Base-by-base conservation (phyloP, 176 grass and related monocot species). In the Thinopyrum elongatum region DNA sequence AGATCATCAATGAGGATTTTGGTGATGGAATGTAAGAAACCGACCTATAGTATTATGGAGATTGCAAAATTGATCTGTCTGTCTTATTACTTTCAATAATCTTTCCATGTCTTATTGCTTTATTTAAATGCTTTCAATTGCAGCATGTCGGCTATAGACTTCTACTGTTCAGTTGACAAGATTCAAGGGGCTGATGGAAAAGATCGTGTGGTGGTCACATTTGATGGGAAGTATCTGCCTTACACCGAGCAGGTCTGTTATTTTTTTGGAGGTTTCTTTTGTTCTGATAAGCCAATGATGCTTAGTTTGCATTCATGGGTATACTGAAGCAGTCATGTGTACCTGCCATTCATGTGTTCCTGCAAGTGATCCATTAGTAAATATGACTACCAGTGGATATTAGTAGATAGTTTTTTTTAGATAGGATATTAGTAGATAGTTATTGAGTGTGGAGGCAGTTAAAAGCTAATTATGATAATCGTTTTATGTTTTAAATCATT, bases 1-100 rank as follows among this genome's bases (percentile, higher is more conserved):
- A 98, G 79, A 95, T 98, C 49, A 92, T 98, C 71, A 98, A 98
- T 47, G 96, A 98, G 79, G 96, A 98, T 4, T 98, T 98, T 72
- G 96, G 93, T 61, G 96, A 98, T 84, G 96, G 96, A 86, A 98
- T 98, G 93, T 98, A 98, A 92, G 96, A 77, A 1, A 76, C 41
- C 19, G 31, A 53, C 6, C 36, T 66, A 34, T 86, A 55, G 16
- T 30, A 55, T 31, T 76, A 53, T 31, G 8, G 28, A 29, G 27
- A 53, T 76, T 53, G 2, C 46, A 55, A 30, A 31, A 21, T 31
- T 51, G 26, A 8, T 2, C 8, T 76, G 10, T 2, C 7, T 76
- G 26, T 31, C 8, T 22, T 33, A 55, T 30, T 76, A 30, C 8
- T 31, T 25, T 61, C 21, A 61, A 25, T 61, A 10, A 21, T 25